phyloP scores from a whole-genome alignment of 257 asterid genomes.

The Solanum stenotomum region DNA sequence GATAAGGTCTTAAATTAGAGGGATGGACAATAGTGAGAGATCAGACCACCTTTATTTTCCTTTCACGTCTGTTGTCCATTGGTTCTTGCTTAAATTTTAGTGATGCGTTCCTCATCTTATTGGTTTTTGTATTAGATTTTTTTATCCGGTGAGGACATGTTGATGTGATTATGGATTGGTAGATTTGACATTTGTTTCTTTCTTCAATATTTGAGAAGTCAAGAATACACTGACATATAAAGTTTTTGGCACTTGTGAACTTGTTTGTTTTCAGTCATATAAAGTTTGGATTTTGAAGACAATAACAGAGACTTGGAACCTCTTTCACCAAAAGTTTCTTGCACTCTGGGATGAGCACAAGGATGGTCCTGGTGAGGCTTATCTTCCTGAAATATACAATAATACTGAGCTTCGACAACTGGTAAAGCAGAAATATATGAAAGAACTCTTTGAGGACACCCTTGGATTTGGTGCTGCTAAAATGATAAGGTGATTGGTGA shows the following conservation, averaged over 20 bases:
- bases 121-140: background rate
- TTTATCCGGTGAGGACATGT: background rate
- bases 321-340: conserved; percentile 61
- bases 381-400: conserved; percentile 74
- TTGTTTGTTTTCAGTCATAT: conserved; percentile 37
- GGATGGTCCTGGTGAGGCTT: conserved; percentile 92
- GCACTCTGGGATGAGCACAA: conserved; percentile 87
- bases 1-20: background rate
- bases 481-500: conserved; percentile 64
- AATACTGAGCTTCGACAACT: conserved; percentile 50
- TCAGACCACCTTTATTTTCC: background rate
- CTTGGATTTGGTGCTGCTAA: conserved; percentile 97
- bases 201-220: background rate
- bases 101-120: background rate
- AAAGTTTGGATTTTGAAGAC: conserved; percentile 81
- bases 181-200: background rate
- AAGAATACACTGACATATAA: background rate
- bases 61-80: background rate
- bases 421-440: conserved; percentile 59
- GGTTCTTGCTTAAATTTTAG: background rate
- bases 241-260: background rate
- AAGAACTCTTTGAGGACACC: conserved; percentile 65
- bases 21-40: background rate
- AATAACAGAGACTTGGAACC: conserved; percentile 83
- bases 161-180: background rate